Evolutionary conservation across 1,139 yeast species (phyloP).

Genomic region (Geotrichum australiense): DNA sequence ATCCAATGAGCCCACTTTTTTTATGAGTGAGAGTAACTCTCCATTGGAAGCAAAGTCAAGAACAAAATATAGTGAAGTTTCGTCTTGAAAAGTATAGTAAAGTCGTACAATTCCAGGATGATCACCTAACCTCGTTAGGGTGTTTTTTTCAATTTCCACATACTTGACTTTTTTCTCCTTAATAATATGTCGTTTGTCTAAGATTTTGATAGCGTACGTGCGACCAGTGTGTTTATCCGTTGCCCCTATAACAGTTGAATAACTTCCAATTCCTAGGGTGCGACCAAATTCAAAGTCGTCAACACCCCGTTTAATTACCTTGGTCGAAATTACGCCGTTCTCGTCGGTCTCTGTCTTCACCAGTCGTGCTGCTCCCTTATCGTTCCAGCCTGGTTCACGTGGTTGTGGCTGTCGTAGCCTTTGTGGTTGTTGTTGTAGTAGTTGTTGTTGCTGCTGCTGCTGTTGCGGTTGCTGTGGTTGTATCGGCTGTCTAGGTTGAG

Average conservation of each 20-base stretch:
- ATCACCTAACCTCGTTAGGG: constrained; percentile 74
- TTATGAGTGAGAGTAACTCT: constrained; percentile 72
- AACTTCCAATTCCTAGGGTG: constrained; percentile 91
- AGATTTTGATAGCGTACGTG: constrained; percentile 82
- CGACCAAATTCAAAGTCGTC: constrained; percentile 83
- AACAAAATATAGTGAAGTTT: constrained; percentile 79
- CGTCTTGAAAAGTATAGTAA: constrained; percentile 92
- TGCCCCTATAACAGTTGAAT: constrained; percentile 87
- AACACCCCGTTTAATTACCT: constrained; percentile 46
- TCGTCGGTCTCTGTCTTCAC: constrained; percentile 42
- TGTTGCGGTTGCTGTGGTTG: neutral
- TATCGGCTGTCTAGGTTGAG: no score
- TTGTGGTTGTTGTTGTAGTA: constrained; percentile 14
- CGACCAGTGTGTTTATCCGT: constrained; percentile 65
- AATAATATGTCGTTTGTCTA: constrained; percentile 89
- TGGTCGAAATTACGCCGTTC: constrained; percentile 42
- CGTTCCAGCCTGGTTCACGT: constrained; percentile 30
- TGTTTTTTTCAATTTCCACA: constrained; percentile 92
- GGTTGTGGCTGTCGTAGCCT: constrained; percentile 4
- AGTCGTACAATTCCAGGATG: constrained; percentile 85
- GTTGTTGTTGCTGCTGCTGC: constrained; percentile 5
- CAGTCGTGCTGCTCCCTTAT: constrained; percentile 48
- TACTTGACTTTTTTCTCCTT: constrained; percentile 93
- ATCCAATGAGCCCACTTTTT: constrained; percentile 65
- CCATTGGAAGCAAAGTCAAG: constrained; percentile 92